Evolutionary conservation across 129 eudicot genomes (phyloP).

Genomic region (Lonicera japonica): DNA sequence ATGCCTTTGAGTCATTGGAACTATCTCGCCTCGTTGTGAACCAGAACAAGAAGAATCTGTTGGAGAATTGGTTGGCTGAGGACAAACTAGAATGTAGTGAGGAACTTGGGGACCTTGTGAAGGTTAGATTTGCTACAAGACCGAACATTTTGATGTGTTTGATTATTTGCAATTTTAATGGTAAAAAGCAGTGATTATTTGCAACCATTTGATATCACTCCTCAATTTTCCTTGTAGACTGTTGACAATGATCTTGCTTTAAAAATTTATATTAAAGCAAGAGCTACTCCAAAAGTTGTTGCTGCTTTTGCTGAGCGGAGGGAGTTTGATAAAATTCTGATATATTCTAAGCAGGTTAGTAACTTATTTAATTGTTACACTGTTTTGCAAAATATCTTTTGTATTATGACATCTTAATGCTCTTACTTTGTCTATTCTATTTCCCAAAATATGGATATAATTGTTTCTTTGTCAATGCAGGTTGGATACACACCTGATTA

Average conservation of each 20-base stretch:
- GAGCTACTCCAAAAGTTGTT: constrained; percentile 98
- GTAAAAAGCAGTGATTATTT: not conserved
- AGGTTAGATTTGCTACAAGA: constrained; percentile 35
- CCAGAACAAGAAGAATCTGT: constrained; percentile 87
- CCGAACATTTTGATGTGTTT: not conserved
- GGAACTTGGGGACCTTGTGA: constrained; percentile 98
- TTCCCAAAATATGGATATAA: not conserved
- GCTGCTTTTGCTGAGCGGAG: constrained; percentile 99
- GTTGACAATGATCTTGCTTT: constrained; percentile 96
- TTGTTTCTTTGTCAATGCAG: constrained; percentile 30
- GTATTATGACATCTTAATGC: not conserved
- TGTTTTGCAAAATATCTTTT: not conserved
- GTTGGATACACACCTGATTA: constrained; percentile 99
- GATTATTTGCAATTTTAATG: not conserved
- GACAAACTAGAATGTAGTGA: constrained; percentile 96
- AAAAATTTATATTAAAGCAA: constrained; percentile 89
- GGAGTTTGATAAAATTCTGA: constrained; percentile 93
- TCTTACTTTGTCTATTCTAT: not conserved
- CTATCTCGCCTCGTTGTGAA: constrained; percentile 94
- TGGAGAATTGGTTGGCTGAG: constrained; percentile 98
- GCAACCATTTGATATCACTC: constrained; percentile 2
- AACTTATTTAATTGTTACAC: not conserved
- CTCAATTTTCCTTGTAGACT: constrained; percentile 42
- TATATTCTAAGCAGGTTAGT: constrained; percentile 95
- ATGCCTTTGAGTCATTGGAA: constrained; percentile 95